Percentiles rank a stretch among this genome's conserved stretches.
phyloP scores from a whole-genome alignment of 345 rosid species.

The Isatis tinctoria region DNA sequence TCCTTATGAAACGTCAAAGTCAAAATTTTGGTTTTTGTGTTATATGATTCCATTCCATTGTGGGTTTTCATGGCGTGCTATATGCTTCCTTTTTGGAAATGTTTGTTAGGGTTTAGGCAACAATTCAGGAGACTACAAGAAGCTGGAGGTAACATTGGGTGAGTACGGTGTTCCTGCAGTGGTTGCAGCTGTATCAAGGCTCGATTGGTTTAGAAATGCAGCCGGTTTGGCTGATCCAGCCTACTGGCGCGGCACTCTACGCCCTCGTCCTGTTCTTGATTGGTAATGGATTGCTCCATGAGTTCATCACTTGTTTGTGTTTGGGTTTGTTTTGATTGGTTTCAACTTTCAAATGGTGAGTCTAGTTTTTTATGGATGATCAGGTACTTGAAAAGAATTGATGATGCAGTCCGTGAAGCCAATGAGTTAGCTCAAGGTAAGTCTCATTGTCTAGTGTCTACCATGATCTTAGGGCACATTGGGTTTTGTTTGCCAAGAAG shows the following conservation, averaged over 20 bases:
- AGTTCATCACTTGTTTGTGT: neutral
- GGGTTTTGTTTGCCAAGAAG: neutral
- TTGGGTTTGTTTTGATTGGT: neutral
- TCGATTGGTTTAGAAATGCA: constrained; percentile 91
- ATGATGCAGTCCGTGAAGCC: constrained; percentile 73
- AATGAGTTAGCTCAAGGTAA: constrained; percentile 62
- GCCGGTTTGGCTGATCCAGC: constrained; percentile 79
- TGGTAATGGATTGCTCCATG: constrained; percentile 39
- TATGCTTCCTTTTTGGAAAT: neutral
- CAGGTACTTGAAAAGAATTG: constrained; percentile 76
- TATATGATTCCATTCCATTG: neutral
- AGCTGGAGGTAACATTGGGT: constrained; percentile 50
- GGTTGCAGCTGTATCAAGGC: constrained; percentile 70
- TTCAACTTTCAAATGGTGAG: constrained; percentile 1
- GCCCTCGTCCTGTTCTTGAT: constrained; percentile 92
- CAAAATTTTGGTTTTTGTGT: neutral
- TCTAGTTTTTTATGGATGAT: neutral
- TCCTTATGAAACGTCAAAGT: neutral
- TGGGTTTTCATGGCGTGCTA: neutral
- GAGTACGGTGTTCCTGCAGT: constrained; percentile 64
- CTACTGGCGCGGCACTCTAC: constrained; percentile 90
- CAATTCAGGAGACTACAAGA: constrained; percentile 73
- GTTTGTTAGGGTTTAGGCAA: constrained; percentile 75
- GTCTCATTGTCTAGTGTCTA: neutral
- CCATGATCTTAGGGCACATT: neutral